These are phyloP conservation scores for Starmerella ratchasimensis DNA, from an alignment of 805 yeast species.

Conservation along the genomic window DNA sequence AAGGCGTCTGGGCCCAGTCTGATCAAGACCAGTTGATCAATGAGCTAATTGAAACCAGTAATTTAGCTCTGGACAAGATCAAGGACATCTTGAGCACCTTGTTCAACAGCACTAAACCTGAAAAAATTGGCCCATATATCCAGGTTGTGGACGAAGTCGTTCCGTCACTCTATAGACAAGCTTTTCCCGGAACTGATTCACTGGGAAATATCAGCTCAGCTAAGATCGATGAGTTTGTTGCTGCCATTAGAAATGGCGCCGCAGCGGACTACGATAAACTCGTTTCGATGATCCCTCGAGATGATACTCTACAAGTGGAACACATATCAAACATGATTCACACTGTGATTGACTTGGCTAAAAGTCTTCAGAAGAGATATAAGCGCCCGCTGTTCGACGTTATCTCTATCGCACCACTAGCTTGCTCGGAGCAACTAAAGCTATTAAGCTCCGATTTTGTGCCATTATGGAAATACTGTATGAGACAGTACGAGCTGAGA, in stretches of 20 bases:
- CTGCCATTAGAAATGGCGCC: conserved; percentile 30
- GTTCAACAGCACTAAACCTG: no score
- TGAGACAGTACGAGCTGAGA: conserved; percentile 17
- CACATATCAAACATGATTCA: conserved; percentile 49
- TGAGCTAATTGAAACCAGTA: no score
- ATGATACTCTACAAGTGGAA: conserved; percentile 36
- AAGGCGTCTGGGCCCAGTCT: conserved; percentile 36
- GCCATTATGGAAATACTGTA: conserved; percentile 25
- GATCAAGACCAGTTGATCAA: conserved; percentile 32
- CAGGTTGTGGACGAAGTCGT: conserved; percentile 38
- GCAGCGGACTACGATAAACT: conserved; percentile 34
- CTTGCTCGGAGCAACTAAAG: conserved; percentile 24
- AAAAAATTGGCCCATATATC: conserved; percentile 44
- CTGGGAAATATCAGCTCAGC: conserved; percentile 31
- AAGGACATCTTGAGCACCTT: no score
- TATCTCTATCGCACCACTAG: conserved; percentile 35
- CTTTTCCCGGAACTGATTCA: conserved; percentile 7
- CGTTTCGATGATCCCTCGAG: conserved; percentile 44
- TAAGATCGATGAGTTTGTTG: conserved; percentile 32
- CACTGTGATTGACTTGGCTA: conserved; percentile 36
- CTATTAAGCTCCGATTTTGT: conserved; percentile 26
- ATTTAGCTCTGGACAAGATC: no score
- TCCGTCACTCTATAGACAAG: conserved; percentile 16
- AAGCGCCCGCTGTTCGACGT: conserved; percentile 47
- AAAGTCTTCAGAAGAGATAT: conserved; percentile 44